These are phyloP conservation scores for Thalassiosira exigua DNA, from an alignment of 352 stramenopile species.

Conservation along the genomic window DNA sequence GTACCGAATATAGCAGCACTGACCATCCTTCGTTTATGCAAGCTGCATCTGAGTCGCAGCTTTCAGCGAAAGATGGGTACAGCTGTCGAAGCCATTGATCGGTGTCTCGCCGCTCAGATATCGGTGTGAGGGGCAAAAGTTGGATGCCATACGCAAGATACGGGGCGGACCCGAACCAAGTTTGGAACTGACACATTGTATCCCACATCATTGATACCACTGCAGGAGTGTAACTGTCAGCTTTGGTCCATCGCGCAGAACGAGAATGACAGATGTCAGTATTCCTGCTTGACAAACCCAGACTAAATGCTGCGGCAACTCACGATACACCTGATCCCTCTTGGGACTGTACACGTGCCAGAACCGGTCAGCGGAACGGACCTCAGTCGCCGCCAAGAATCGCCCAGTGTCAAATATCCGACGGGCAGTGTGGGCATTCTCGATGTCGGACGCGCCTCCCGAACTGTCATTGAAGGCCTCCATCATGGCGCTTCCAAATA, in stretches of 20 bases:
- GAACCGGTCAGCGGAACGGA: constrained; percentile 75
- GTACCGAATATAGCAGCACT: constrained; percentile 74
- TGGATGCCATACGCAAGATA: constrained; percentile 84
- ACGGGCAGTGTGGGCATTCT: constrained; percentile 56
- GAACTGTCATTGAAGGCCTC: constrained; percentile 55
- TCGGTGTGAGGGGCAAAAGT: constrained; percentile 83
- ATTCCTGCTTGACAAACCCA: no score
- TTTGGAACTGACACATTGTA: constrained; percentile 85
- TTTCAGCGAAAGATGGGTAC: constrained; percentile 76
- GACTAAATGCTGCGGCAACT: constrained; percentile 22
- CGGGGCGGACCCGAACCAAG: constrained; percentile 82
- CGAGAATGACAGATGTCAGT: no score
- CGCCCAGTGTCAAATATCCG: constrained; percentile 73
- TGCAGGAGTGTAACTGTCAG: constrained; percentile 68
- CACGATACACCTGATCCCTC: constrained; percentile 46
- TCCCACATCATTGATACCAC: constrained; percentile 88
- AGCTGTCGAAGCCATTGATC: constrained; percentile 77
- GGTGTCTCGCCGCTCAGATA: constrained; percentile 83
- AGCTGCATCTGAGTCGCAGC: constrained; percentile 57
- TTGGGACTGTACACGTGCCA: constrained; percentile 78
- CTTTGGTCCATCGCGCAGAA: no score
- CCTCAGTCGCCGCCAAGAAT: constrained; percentile 80
- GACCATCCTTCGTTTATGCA: constrained; percentile 77
- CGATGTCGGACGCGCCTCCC: constrained; percentile 35
- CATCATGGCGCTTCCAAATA: constrained; percentile 85